Percentiles rank a stretch among this genome's conserved stretches.
Conservation (phyloP, 129 eudicot species). For the Deinandra increscens region DNA sequence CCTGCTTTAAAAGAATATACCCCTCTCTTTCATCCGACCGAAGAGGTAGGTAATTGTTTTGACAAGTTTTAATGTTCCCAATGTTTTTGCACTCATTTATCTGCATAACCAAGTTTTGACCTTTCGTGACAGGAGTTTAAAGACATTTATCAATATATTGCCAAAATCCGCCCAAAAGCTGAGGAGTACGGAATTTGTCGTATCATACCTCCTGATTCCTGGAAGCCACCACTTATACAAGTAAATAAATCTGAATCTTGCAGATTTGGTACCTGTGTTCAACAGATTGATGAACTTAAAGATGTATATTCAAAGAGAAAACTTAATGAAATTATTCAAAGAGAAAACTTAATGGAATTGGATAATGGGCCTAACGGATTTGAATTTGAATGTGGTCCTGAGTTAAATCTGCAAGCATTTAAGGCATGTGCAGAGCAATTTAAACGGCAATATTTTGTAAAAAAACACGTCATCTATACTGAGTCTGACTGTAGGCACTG, state of each 20-base stretch:
- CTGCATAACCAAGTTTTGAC: conserved; percentile 22
- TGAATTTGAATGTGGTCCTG: conserved; percentile 57
- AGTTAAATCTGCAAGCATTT: conserved; percentile 55
- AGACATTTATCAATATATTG: conserved; percentile 55
- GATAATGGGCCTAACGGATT: conserved; percentile 33
- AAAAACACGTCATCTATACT: conserved; percentile 28
- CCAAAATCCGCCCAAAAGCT: conserved; percentile 57
- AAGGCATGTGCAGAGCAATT: conserved; percentile 64
- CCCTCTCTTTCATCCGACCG: conserved; percentile 61
- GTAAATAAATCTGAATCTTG: conserved; percentile 43
- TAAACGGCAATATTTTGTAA: conserved; percentile 48
- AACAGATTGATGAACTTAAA: conserved; percentile 56
- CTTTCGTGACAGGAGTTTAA: conserved; percentile 60
- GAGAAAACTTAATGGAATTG: conserved; percentile 24
- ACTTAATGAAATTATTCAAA: conserved; percentile 23
- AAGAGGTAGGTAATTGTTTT: conserved; percentile 50
- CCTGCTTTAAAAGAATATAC: conserved; percentile 43
- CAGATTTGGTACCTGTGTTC: conserved; percentile 47
- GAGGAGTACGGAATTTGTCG: conserved; percentile 76
- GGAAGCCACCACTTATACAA: conserved; percentile 60
- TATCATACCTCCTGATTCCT: conserved; percentile 80
- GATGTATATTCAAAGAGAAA: conserved; percentile 38
- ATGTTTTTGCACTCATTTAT: background rate
- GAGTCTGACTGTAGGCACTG: conserved; percentile 23
- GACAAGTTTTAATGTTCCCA: background rate